Evolutionary conservation across 129 eudicot genomes (phyloP).

Genomic region (Artemisia argyi): DNA sequence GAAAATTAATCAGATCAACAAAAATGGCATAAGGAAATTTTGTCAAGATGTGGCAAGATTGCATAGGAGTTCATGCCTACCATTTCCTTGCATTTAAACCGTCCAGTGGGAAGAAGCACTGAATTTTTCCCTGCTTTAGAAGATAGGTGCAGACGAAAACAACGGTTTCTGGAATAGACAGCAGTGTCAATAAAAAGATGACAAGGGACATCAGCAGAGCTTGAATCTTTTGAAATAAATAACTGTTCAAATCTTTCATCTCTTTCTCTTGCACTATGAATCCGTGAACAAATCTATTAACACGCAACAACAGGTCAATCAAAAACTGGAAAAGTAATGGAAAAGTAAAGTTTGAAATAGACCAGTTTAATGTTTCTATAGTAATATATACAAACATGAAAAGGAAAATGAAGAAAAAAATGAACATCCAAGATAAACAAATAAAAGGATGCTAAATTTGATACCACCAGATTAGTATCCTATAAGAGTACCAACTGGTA

Average conservation of each 20-base stretch:
- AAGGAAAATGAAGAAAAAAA: neutral
- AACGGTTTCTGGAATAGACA: constrained; percentile 91
- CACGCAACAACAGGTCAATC: constrained; percentile 1
- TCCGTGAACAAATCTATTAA: constrained; percentile 74
- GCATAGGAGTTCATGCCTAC: constrained; percentile 40
- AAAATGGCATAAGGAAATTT: neutral
- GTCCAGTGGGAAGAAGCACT: constrained; percentile 77
- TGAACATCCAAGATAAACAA: neutral
- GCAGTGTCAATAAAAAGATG: constrained; percentile 94
- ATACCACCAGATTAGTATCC: neutral
- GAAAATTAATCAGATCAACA: no score
- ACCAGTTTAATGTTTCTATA: constrained; percentile 24
- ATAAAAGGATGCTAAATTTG: neutral
- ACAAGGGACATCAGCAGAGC: constrained; percentile 43
- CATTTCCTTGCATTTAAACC: constrained; percentile 91
- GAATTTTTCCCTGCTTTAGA: constrained; percentile 92
- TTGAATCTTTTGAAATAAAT: constrained; percentile 68
- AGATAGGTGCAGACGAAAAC: constrained; percentile 86
- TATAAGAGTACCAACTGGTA: no score
- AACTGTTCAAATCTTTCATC: constrained; percentile 62
- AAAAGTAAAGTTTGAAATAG: constrained; percentile 5
- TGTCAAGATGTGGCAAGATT: constrained; percentile 16
- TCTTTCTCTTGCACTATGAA: constrained; percentile 45
- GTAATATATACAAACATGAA: neutral
- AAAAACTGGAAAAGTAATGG: neutral